Conservation (phyloP, 2,329 filamentous ascomycete genomes). For the Talaromyces sp. region DNA sequence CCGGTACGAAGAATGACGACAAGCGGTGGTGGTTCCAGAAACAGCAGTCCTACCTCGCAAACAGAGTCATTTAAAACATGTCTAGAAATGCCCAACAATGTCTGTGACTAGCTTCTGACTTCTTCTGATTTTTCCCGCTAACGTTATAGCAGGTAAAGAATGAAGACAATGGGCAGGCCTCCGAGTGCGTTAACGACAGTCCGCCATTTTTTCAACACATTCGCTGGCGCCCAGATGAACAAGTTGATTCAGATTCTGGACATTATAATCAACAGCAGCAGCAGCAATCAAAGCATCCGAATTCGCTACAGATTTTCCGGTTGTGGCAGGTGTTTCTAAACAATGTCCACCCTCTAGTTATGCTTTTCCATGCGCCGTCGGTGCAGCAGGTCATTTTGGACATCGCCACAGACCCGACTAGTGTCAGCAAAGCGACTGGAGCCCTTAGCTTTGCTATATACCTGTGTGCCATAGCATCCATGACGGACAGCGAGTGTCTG, state of each 20-base stretch:
- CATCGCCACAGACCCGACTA: neutral
- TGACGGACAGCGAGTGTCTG: neutral
- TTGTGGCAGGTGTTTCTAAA: slow-evolving; percentile 6
- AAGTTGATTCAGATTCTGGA: neutral
- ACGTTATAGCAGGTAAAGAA: neutral
- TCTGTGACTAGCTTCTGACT: neutral
- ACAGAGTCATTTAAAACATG: neutral
- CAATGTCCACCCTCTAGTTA: slow-evolving; percentile 1
- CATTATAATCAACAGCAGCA: neutral
- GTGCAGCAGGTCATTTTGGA: slow-evolving; percentile 1
- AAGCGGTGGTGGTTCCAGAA: neutral
- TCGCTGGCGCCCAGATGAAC: neutral
- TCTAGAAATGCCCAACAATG: neutral
- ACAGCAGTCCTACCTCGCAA: neutral
- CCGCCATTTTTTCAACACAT: neutral
- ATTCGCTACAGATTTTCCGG: neutral
- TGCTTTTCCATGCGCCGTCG: neutral
- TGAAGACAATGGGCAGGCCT: neutral
- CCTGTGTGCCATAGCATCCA: neutral
- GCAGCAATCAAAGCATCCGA: neutral
- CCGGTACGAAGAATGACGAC: neutral
- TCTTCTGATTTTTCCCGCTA: neutral
- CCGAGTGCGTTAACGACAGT: neutral
- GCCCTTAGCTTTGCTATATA: slow-evolving; percentile 1
- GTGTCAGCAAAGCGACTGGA: neutral